Base-by-base conservation (phyloP, 2,329 filamentous ascomycete species). In the Talaromyces atroroseus region DNA sequence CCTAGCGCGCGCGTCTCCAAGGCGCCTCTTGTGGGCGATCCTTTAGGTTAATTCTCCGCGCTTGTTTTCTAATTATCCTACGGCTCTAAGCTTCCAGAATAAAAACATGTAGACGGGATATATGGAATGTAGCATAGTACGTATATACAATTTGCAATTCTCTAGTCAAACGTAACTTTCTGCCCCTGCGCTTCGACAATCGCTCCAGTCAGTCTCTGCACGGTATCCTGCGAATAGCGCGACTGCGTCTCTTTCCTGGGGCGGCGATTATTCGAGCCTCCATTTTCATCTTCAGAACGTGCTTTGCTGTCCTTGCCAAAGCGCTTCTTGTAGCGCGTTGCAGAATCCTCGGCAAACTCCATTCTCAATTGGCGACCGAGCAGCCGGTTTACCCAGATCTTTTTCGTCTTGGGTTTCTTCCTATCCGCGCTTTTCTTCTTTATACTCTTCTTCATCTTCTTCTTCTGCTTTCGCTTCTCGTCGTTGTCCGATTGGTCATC, bases 311-410 rank as follows among this genome's bases (percentile, higher is more conserved):
- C 86, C 71, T 92, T 92, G 61, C 90, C 88, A 68, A 88, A 97
- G 1, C 94, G 84, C 80, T 97, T 99, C 78, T 92, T 92, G 74
- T 99, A 99, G 57, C 94, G 80, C 34, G 84, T 84, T 64, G 90
- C 85, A 58, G 92, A 85, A 71, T 97, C 94, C 75, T 99, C 94
- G 20, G 94, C 94, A 66, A 92, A 91, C 71, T 99, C 92, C 70
- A 94, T 85, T 69, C 92, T 89, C 63, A 99, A 79, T 61, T 85
- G 81, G 29, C 94, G 83, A 26, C 92, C 91, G 52, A 88, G 78
- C 56, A 96, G 81, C 65, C 85, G 83, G 74, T 95, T 95, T 62
- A 96, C 86, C 82, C 90, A 95, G 81, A 91, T 89, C 64, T 62
- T 67, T 44, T 68, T 74, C 58, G 67, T 62, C 52, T 64, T 69